phyloP scores from a whole-genome alignment of 805 yeast species.

The Kodamaea laetipori region DNA sequence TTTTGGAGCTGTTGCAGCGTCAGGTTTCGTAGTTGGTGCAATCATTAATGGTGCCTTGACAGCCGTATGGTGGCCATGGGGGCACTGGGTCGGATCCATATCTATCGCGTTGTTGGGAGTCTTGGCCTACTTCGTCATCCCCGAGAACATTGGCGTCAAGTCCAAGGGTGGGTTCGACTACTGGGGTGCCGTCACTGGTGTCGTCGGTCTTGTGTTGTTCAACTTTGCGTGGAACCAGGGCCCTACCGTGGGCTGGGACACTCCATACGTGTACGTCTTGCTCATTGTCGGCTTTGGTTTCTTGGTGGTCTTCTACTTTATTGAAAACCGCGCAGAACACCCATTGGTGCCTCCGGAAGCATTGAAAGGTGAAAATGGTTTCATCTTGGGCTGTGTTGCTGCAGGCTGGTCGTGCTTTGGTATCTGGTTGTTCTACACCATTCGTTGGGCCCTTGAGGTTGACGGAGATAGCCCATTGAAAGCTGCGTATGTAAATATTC shows the following conservation, averaged over 20 bases:
- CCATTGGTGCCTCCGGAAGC: slow-evolving; percentile 19
- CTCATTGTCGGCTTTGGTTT: slow-evolving; percentile 20
- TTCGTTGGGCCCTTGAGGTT: slow-evolving; percentile 18
- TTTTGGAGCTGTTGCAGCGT: slow-evolving; percentile 40
- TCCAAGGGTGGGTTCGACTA: slow-evolving; percentile 26
- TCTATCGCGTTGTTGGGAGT: slow-evolving; percentile 19
- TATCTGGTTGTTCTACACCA: slow-evolving; percentile 19
- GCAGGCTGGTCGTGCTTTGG: slow-evolving; percentile 26
- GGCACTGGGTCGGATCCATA: slow-evolving; percentile 32
- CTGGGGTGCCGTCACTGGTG: slow-evolving; percentile 24
- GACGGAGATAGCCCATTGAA: slow-evolving; percentile 15
- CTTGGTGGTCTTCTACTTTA: slow-evolving; percentile 15
- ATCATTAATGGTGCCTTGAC: slow-evolving; percentile 29
- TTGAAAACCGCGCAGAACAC: slow-evolving; percentile 13
- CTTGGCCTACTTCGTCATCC: slow-evolving; percentile 28
- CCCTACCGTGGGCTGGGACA: slow-evolving; percentile 23
- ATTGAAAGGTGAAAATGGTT: slow-evolving; percentile 20
- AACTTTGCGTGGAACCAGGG: slow-evolving; percentile 26
- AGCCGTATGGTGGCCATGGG: slow-evolving; percentile 40
- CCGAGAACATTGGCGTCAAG: slow-evolving; percentile 26
- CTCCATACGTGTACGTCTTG: slow-evolving; percentile 20
- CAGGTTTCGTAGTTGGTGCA: slow-evolving; percentile 34
- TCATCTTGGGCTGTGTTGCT: slow-evolving; percentile 21
- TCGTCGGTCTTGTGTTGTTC: slow-evolving; percentile 19
- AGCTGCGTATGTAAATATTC: slow-evolving; percentile 23